Evolutionary conservation across 129 eudicot species (phyloP), one percentile per base, ranked within the genome.

Genomic region (Smallanthus sonchifolius): DNA sequence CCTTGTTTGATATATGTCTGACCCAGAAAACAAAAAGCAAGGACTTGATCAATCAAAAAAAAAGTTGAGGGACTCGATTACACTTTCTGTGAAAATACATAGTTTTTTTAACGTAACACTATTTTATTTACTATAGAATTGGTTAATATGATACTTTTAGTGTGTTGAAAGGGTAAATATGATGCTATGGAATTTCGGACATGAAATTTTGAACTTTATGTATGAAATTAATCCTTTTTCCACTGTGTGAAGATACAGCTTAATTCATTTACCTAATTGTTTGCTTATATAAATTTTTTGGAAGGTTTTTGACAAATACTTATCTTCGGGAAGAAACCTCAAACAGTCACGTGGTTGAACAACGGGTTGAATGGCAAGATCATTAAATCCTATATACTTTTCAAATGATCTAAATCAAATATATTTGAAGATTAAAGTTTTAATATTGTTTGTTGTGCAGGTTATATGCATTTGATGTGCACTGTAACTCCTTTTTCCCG

Each of bases 401-500:
- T 60, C 35, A 10, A 67, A 38, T 52, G 54, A 34, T 13, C 3
- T 40, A 36, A 54, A 43, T 10, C 52, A 44, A 28, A 17, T 43
- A 24, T 49, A 9, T 37, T 9, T 37, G 56, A 28, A 34, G 40
- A 66, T 40, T 44, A 61, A 44, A 39, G 55, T 43, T 71, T 19
- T 43, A 35, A 24, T n/a, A 10, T 54, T 67, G 10, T 73, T 56
- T 77, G 20, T 67, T 56, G n/a, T 86, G 87, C 82, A 94, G 99
- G 99, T 75, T 94, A 87, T 94, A 94, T 81, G 93, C 99, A 48
- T 94, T 94, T 84, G 99, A 94, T 73, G 97, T 94, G 69, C 99
- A 94, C 88, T 91, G 99, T 85, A 94, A 94, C 82, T 91, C 99
- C 77, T 94, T 94, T 83, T 94, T 94, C 86, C 99, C 99, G 2